Evolutionary conservation across 495 filamentous ascomycete species (phyloP).

Genomic region (Aspergillus leporis): DNA sequence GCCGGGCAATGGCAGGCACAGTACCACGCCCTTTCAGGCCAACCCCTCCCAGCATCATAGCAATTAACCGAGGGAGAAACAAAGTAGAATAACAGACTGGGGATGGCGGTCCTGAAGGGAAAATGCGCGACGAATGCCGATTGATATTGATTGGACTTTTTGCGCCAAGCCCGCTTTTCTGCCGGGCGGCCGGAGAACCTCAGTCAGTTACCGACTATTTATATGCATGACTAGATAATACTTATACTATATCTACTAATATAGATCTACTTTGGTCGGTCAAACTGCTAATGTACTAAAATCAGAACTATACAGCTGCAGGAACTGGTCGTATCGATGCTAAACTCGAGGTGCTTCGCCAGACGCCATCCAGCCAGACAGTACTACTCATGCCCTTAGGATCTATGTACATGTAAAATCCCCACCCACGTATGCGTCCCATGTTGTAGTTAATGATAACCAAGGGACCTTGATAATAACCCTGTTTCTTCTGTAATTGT

Average conservation of each 20-base stretch:
- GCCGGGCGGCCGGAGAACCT: conserved; percentile 33
- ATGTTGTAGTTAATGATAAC: conserved; percentile 7
- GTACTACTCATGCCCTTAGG: conserved; percentile 17
- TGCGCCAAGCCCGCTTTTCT: conserved; percentile 29
- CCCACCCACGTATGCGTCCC: conserved; percentile 18
- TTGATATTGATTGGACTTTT: conserved; percentile 8
- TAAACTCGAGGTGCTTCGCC: conserved; percentile 23
- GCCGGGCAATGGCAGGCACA: conserved; percentile 34
- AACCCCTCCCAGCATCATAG: conserved; percentile 39
- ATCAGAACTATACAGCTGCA: background rate
- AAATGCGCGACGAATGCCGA: background rate
- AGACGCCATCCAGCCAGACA: conserved; percentile 30
- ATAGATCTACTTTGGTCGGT: background rate
- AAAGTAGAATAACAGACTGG: background rate
- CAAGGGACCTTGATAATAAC: background rate
- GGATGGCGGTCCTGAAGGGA: background rate
- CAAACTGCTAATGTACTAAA: background rate
- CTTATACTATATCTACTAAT: conserved; percentile 12
- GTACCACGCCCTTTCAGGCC: conserved; percentile 34
- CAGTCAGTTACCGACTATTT: background rate
- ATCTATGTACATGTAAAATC: conserved; percentile 34
- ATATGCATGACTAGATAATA: background rate
- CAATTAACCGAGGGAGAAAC: conserved; percentile 14
- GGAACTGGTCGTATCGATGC: conserved; percentile 1
- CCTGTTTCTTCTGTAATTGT: background rate